phyloP scores from a whole-genome alignment of 176 grass and related monocot species.

The Rhynchospora breviuscula region DNA sequence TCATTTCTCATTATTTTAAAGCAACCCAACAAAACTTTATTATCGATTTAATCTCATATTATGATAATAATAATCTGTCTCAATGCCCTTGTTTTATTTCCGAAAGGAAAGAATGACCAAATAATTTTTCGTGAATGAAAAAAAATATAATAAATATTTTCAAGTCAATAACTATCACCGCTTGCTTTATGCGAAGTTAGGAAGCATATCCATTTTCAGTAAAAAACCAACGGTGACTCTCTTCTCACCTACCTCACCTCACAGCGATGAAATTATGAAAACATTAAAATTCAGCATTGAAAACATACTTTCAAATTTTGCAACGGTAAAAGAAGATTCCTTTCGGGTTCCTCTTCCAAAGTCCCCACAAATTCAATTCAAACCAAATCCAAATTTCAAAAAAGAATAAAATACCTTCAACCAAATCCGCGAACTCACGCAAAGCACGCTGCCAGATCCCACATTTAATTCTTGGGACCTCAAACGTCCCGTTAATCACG shows the following conservation, averaged over 20 bases:
- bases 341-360: background rate
- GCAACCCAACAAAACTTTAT: background rate
- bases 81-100: too few species aligned
- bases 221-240: background rate
- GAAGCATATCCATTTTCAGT: constrained; percentile 8
- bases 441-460: constrained; percentile 12
- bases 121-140: too few species aligned
- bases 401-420: background rate
- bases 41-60: too few species aligned
- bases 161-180: too few species aligned
- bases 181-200: background rate
- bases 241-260: background rate
- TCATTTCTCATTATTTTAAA: background rate
- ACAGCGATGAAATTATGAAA: background rate
- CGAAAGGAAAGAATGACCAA: too few species aligned
- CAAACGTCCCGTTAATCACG: background rate
- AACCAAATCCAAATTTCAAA: background rate
- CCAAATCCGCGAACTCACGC: constrained; percentile 7
- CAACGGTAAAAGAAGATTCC: constrained; percentile 13
- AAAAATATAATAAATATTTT: too few species aligned
- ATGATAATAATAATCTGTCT: too few species aligned
- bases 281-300: background rate
- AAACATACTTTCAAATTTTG: background rate
- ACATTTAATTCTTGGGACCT: background rate
- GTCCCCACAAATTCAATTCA: background rate